Percentiles rank a stretch among this genome's conserved stretches.
Evolutionary conservation across 2,329 filamentous ascomycete species (phyloP).

Genomic region (Penicillium sp.): DNA sequence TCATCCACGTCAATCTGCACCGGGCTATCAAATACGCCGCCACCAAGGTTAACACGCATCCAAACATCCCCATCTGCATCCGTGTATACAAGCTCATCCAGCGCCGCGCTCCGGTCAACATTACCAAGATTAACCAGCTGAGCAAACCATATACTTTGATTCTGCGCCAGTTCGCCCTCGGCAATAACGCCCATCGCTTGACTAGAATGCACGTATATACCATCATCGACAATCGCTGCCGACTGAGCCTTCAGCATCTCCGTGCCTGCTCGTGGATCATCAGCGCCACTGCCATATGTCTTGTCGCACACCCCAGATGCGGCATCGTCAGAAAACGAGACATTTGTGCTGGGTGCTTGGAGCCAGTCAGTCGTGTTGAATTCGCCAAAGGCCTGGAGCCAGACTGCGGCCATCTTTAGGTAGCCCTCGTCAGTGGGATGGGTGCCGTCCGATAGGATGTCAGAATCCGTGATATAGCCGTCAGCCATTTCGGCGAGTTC

Average conservation of each 20-base stretch:
- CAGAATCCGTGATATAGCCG: too few relatives aligned
- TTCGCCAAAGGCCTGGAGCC: not conserved
- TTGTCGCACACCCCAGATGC: too few relatives aligned
- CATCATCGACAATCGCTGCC: not conserved
- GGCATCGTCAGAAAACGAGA: too few relatives aligned
- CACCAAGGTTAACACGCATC: not conserved
- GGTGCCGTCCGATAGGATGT: not conserved
- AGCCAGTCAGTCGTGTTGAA: too few relatives aligned
- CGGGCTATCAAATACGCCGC: not conserved
- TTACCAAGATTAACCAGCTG: not conserved
- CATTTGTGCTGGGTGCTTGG: too few relatives aligned
- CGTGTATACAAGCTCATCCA: not conserved
- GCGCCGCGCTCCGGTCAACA: not conserved
- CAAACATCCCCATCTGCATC: not conserved
- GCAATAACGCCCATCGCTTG: not conserved
- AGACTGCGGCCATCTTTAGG: not conserved
- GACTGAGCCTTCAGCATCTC: not conserved
- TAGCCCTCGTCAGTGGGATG: not conserved
- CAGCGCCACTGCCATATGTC: not conserved
- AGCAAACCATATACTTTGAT: not conserved
- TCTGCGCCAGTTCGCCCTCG: too few relatives aligned
- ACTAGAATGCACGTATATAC: not conserved
- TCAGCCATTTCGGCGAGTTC: too few relatives aligned
- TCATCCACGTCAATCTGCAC: not conserved
- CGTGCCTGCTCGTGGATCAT: too few relatives aligned